These are phyloP conservation scores for Suillus fuscotomentosus DNA, from an alignment of 768 basidiomycete genomes.

Conservation along the genomic window DNA sequence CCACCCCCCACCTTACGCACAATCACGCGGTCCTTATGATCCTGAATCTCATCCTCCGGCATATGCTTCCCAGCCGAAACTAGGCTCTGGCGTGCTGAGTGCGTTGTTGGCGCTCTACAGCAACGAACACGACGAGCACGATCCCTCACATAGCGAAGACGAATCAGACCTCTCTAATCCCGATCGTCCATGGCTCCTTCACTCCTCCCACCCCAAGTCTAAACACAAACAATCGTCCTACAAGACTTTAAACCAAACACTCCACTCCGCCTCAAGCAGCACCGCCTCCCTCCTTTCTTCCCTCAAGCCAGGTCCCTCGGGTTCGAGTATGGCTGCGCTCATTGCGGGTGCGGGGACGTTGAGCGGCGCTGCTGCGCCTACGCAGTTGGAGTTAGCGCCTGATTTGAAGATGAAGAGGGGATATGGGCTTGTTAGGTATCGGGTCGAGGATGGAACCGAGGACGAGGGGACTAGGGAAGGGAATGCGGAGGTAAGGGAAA, in stretches of 20 bases:
- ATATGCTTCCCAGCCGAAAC: slow-evolving; percentile 14
- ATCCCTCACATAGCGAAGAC: slow-evolving; percentile 15
- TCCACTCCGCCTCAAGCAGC: slow-evolving; percentile 18
- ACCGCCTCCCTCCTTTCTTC: slow-evolving; percentile 22
- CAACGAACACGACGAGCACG: slow-evolving; percentile 21
- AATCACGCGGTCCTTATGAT: neutral
- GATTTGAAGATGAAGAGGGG: slow-evolving; percentile 52
- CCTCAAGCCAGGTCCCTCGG: slow-evolving; percentile 6
- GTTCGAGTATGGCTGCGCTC: slow-evolving; percentile 48
- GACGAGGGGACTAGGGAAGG: neutral
- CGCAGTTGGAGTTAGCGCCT: slow-evolving; percentile 47
- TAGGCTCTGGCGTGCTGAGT: slow-evolving; percentile 58
- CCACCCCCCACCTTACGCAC: neutral
- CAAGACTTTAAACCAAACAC: slow-evolving; percentile 16
- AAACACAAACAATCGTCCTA: neutral
- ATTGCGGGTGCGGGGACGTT: slow-evolving; percentile 70
- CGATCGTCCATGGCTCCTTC: slow-evolving; percentile 17
- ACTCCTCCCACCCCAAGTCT: neutral
- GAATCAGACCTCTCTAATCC: slow-evolving; percentile 17
- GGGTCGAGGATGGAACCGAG: slow-evolving; percentile 4
- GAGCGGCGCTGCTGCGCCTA: slow-evolving; percentile 58
- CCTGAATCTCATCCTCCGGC: slow-evolving; percentile 8
- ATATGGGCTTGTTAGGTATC: slow-evolving; percentile 63
- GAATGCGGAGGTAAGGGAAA: neutral
- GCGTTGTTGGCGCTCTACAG: slow-evolving; percentile 64